Evolutionary conservation across 306 rosid species (phyloP).

Genomic region (Dryas alaskensis): DNA sequence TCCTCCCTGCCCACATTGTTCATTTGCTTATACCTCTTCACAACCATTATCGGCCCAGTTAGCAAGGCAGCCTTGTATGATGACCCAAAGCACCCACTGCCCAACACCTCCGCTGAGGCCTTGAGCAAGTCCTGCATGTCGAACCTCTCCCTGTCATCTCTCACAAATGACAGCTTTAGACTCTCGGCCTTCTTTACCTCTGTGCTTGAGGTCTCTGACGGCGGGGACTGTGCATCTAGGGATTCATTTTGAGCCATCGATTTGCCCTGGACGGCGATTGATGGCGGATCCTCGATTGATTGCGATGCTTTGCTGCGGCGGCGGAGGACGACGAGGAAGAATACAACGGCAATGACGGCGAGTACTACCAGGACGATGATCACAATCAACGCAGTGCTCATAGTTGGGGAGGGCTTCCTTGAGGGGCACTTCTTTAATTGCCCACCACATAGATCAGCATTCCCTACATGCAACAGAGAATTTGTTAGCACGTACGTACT

Average conservation of each 20-base stretch:
- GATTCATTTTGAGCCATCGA: background rate
- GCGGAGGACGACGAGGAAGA: conserved; percentile 32
- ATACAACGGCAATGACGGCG: conserved; percentile 33
- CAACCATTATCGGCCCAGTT: conserved; percentile 65
- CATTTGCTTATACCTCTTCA: conserved; percentile 89
- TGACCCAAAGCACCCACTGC: conserved; percentile 79
- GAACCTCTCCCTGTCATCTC: conserved; percentile 59
- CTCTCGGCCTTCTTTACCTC: conserved; percentile 33
- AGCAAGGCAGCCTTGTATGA: conserved; percentile 77
- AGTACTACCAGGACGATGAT: conserved; percentile 45
- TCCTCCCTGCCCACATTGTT: conserved; percentile 82
- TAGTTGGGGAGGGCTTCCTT: conserved; percentile 30
- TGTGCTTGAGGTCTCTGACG: conserved; percentile 12
- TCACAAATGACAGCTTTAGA: conserved; percentile 55
- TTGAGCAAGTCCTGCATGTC: conserved; percentile 75
- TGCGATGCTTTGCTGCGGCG: conserved; percentile 16
- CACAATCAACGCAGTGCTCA: conserved; percentile 36
- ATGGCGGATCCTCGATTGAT: conserved; percentile 37
- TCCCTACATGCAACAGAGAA: conserved; percentile 9
- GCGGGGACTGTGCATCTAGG: too few relatives aligned
- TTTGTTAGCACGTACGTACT: too few relatives aligned
- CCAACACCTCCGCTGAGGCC: conserved; percentile 89
- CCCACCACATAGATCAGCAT: conserved; percentile 64
- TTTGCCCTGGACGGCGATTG: conserved; percentile 2
- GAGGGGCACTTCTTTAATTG: conserved; percentile 48